phyloP scores from a whole-genome alignment of 192 early-diverging fungal species.

The Backusella westeae region DNA sequence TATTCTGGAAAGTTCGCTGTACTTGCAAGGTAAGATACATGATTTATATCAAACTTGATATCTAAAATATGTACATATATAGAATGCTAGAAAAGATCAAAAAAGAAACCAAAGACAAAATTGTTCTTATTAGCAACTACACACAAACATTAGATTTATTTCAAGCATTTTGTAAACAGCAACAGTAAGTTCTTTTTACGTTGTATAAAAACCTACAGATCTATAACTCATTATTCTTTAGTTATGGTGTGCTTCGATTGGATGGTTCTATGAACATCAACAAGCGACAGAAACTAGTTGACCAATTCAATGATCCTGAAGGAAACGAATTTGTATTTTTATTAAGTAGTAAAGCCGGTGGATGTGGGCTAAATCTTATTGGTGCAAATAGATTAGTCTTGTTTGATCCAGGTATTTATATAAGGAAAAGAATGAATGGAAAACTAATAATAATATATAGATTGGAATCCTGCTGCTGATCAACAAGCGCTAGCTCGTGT shows the following conservation, averaged over 20 bases:
- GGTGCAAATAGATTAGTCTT: conserved; percentile 94
- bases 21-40: conserved; percentile 50
- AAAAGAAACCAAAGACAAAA: conserved; percentile 81
- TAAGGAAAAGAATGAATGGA: neutral
- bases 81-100: conserved; percentile 74
- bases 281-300: conserved; percentile 95
- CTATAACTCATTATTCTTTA: conserved; percentile 14
- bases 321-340: conserved; percentile 90
- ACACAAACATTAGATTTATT: conserved; percentile 97
- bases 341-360: conserved; percentile 96
- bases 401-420: conserved; percentile 27
- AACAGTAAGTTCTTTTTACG: conserved; percentile 49
- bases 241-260: conserved; percentile 76
- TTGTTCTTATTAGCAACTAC: conserved; percentile 99
- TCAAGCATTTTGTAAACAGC: conserved; percentile 80
- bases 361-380: conserved; percentile 97
- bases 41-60: conserved; percentile 1
- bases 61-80: conserved; percentile 28
- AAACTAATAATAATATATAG: conserved; percentile 63
- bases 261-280: conserved; percentile 91
- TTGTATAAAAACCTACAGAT: conserved; percentile 23
- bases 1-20: conserved; percentile 93
- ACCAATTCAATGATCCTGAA: conserved; percentile 92
- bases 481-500: conserved; percentile 88
- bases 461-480: conserved; percentile 98